Base-by-base conservation (phyloP, 768 basidiomycete genomes). In the Boletus sensibilis region DNA sequence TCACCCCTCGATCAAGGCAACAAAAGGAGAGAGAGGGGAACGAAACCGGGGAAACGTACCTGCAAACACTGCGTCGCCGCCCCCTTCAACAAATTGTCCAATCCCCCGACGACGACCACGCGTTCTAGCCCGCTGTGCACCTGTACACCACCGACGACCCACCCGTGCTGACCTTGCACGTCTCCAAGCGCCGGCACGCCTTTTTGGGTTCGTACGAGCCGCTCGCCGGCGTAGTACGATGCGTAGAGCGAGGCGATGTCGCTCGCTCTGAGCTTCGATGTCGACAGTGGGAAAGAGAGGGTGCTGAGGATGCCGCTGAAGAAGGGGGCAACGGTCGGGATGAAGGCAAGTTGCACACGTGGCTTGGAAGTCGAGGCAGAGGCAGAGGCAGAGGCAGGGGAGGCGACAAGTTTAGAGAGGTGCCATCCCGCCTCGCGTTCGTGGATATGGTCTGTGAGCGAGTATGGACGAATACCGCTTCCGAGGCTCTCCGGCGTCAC, bases 21-120 rank as follows among this genome's bases (percentile, higher is more conserved):
- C n/a, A 31, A n/a, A 34, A 34, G 18, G 6, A 4, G 38, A 10
- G 2, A 27, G 29, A n/a, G n/a, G n/a, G 33, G 18, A 25, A n/a
- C 10, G 16, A n/a, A 9, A n/a, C 5, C 13, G 0, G n/a, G 31
- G 13, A 5, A 38, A 74, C 86, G 20, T 49, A 93, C 92, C 81
- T 96, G 94, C 59, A 99, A 69, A 72, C 96, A 98, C 72, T 99
- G 97, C n/a, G 96, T 98, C 18, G 97, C 97, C 48, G 97, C 97
- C 8, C 97, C 97, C 73, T 99, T 99, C 59, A 99, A 78, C 54
- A 99, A 75, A 75, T 99, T 99, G 69, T 99, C 97, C 65, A 99
- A 74, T 0, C 94, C 94, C 47, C 93, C 96, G 23, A 96, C 93
- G n/a, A 98, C 83, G 21, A 98, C 97, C 12, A 91, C 97, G 50